Evolutionary conservation across 805 yeast species (phyloP).

Genomic region (Candida ficus): DNA sequence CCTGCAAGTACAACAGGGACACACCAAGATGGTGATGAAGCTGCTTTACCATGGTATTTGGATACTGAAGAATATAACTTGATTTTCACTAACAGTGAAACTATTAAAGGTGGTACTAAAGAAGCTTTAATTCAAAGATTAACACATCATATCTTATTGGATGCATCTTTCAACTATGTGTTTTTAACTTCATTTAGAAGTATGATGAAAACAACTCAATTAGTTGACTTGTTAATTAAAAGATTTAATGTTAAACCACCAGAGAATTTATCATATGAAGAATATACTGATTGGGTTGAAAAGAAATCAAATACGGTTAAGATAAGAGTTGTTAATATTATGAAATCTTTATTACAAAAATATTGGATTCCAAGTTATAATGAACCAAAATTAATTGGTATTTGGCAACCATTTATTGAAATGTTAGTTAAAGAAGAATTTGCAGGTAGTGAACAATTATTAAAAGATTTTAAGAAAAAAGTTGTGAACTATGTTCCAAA

Average conservation of each 20-base stretch:
- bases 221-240: slow-evolving; percentile 53
- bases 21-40: slow-evolving; percentile 14
- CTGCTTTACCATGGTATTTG: slow-evolving; percentile 66
- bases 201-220: slow-evolving; percentile 61
- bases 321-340: slow-evolving; percentile 55
- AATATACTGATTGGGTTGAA: slow-evolving; percentile 70
- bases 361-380: slow-evolving; percentile 66
- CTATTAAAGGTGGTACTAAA: slow-evolving; percentile 77
- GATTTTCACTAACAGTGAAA: slow-evolving; percentile 63
- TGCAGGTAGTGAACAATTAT: slow-evolving; percentile 38
- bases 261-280: slow-evolving; percentile 80
- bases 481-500: slow-evolving; percentile 16
- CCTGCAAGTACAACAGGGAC: slow-evolving; percentile 26
- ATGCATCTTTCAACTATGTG: slow-evolving; percentile 59
- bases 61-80: slow-evolving; percentile 58
- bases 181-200: slow-evolving; percentile 73
- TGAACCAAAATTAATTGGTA: slow-evolving; percentile 35
- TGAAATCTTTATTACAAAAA: slow-evolving; percentile 60
- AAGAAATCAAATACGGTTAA: slow-evolving; percentile 67
- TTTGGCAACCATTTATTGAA: slow-evolving; percentile 35
- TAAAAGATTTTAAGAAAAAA: slow-evolving; percentile 33
- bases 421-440: slow-evolving; percentile 35
- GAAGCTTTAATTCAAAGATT: slow-evolving; percentile 75
- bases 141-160: slow-evolving; percentile 64
- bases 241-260: slow-evolving; percentile 76